A percentile compares a stretch with the other conserved stretches of the same genome.
Evolutionary conservation across 1,139 yeast genomes (phyloP).

Genomic region (Lodderomyces metapsilosis): DNA sequence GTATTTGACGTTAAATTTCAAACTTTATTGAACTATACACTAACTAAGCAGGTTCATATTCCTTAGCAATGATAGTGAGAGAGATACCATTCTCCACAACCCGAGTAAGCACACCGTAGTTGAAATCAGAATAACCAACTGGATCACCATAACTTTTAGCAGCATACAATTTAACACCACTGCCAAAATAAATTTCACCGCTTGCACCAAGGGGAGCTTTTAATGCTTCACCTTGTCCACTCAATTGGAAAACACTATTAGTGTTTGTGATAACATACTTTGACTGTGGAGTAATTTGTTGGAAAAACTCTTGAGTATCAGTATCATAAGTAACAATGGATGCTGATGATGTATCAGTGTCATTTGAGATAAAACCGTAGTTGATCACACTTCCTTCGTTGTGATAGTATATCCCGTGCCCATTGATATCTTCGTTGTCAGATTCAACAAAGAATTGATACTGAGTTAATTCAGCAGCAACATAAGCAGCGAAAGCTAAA

Average conservation of each 20-base stretch:
- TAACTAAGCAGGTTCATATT: neutral
- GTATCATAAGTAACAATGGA: slow-evolving; percentile 42
- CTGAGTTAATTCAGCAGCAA: slow-evolving; percentile 18
- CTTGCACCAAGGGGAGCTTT: slow-evolving; percentile 17
- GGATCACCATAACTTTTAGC: slow-evolving; percentile 44
- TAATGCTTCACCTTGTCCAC: slow-evolving; percentile 14
- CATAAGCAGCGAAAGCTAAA: slow-evolving; percentile 18
- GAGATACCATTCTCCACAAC: slow-evolving; percentile 19
- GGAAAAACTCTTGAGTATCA: slow-evolving; percentile 5
- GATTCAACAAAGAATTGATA: slow-evolving; percentile 22
- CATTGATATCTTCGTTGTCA: slow-evolving; percentile 20
- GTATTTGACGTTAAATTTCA: too few species aligned
- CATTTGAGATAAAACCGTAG: slow-evolving; percentile 33
- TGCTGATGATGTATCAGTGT: slow-evolving; percentile 5
- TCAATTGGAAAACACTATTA: slow-evolving; percentile 11
- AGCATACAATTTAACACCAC: slow-evolving; percentile 34
- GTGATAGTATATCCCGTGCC: slow-evolving; percentile 27
- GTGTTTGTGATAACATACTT: neutral
- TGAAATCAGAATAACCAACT: slow-evolving; percentile 31
- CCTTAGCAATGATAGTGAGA: slow-evolving; percentile 17
- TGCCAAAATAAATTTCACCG: slow-evolving; percentile 28
- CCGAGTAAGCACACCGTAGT: slow-evolving; percentile 24
- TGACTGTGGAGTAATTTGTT: neutral
- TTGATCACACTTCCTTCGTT: slow-evolving; percentile 60
- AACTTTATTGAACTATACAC: too few species aligned